Evolutionary conservation across 2,329 filamentous ascomycete species (phyloP).

Genomic region (Lasiodiplodia sp.): DNA sequence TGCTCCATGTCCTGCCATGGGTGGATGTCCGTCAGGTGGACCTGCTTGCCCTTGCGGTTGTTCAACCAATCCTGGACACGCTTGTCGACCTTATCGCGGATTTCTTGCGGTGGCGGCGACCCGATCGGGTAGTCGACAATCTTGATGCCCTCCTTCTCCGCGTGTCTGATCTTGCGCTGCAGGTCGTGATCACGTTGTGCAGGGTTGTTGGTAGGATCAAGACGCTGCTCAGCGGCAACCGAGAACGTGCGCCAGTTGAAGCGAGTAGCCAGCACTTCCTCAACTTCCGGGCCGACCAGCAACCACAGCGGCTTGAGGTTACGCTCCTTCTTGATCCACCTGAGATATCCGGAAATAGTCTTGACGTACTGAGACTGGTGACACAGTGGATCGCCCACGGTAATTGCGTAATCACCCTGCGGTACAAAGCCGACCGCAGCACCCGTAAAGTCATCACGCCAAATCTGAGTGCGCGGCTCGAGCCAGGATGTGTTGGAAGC

Average conservation of each 20-base stretch:
- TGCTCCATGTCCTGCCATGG: conserved; percentile 87
- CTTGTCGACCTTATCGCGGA: conserved; percentile 73
- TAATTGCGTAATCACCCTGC: conserved; percentile 79
- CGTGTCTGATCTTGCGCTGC: conserved; percentile 78
- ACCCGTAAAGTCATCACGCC: conserved; percentile 80
- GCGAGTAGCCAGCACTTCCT: conserved; percentile 79
- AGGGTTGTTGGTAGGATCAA: conserved; percentile 74
- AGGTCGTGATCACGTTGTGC: conserved; percentile 71
- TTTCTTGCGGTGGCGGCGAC: conserved; percentile 67
- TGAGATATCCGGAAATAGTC: conserved; percentile 76
- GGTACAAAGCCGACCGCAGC: conserved; percentile 85
- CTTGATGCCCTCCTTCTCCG: conserved; percentile 84
- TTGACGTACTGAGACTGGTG: conserved; percentile 77
- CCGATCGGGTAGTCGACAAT: conserved; percentile 76
- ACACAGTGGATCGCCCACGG: conserved; percentile 87
- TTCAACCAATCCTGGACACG: conserved; percentile 81
- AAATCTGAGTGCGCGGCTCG: conserved; percentile 86
- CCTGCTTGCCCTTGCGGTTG: conserved; percentile 81
- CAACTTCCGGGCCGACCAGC: conserved; percentile 78
- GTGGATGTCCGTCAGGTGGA: conserved; percentile 87
- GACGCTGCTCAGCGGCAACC: conserved; percentile 86
- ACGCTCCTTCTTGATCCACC: conserved; percentile 74
- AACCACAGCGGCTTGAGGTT: conserved; percentile 86
- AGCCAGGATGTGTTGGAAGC: conserved; percentile 94
- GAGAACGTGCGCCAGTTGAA: conserved; percentile 89